Evolutionary conservation across 2,329 filamentous ascomycete species (phyloP).

Genomic region (Penicillium brevicompactum): DNA sequence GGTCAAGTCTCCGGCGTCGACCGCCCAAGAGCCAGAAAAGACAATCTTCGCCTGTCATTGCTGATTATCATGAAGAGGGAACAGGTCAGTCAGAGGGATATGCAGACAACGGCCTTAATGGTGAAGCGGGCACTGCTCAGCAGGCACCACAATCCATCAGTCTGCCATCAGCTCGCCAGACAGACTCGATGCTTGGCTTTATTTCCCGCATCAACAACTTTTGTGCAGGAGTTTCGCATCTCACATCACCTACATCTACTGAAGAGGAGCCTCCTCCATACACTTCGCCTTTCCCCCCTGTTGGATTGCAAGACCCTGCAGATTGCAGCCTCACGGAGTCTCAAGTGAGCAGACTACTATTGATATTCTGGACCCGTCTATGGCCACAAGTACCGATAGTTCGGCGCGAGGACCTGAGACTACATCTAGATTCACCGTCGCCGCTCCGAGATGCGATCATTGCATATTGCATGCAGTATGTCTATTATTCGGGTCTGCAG

Average conservation of each 20-base stretch:
- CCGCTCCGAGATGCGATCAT: constrained; percentile 19
- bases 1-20: neutral
- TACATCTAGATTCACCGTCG: neutral
- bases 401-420: constrained; percentile 2
- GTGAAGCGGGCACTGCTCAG: neutral
- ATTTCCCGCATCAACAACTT: constrained; percentile 19
- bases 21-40: neutral
- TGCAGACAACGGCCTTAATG: neutral
- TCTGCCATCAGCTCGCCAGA: constrained; percentile 2
- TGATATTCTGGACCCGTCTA: constrained; percentile 15
- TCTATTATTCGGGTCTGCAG: constrained; percentile 19
- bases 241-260: constrained; percentile 2
- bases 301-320: neutral
- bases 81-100: neutral
- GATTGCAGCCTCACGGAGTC: constrained; percentile 1
- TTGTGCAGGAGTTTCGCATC: constrained; percentile 14
- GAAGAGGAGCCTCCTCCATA: neutral
- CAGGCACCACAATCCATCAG: neutral
- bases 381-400: constrained; percentile 15
- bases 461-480: constrained; percentile 21
- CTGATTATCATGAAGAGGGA: neutral
- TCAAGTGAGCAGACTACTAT: constrained; percentile 7
- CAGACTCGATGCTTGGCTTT: constrained; percentile 18
- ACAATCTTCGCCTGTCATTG: neutral
- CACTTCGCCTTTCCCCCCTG: neutral